Evolutionary conservation across 148 eudicot genomes (phyloP).

Genomic region (Talinum fruticosum): DNA sequence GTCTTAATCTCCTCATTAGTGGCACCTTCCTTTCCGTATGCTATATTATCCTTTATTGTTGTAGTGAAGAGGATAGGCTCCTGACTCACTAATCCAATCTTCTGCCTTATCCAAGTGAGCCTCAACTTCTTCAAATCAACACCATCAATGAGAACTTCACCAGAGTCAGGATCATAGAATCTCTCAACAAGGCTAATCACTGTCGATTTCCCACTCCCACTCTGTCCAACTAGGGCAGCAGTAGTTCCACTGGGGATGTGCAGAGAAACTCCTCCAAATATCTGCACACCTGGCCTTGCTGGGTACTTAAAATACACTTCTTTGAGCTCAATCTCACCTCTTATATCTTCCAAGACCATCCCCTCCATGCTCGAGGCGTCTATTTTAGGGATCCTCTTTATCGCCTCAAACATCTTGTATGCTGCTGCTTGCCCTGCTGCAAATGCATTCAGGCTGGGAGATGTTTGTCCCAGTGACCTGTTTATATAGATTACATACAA

Average conservation of each 20-base stretch:
- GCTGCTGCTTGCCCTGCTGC: constrained; percentile 81
- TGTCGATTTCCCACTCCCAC: constrained; percentile 92
- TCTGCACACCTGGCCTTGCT: constrained; percentile 67
- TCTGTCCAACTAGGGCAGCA: constrained; percentile 74
- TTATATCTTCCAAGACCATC: constrained; percentile 42
- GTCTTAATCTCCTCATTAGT: constrained; percentile 54
- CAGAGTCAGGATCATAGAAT: constrained; percentile 77
- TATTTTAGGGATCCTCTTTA: constrained; percentile 53
- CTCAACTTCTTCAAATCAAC: constrained; percentile 47
- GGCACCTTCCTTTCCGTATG: constrained; percentile 64
- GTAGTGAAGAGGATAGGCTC: constrained; percentile 70
- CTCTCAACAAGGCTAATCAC: constrained; percentile 72
- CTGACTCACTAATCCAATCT: constrained; percentile 80
- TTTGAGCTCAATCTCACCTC: constrained; percentile 63
- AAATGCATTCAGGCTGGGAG: constrained; percentile 67
- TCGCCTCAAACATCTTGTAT: constrained; percentile 77
- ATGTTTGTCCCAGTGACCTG: constrained; percentile 74
- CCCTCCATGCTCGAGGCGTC: constrained; percentile 60
- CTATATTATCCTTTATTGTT: constrained; percentile 55
- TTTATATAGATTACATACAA: constrained; percentile 1
- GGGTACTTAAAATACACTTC: constrained; percentile 71
- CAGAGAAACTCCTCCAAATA: constrained; percentile 68
- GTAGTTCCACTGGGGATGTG: constrained; percentile 51
- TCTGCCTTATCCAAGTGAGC: constrained; percentile 64
- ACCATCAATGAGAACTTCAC: constrained; percentile 71